phyloP scores from a whole-genome alignment of 306 rosid species.

The Cucurbita ficifolia region DNA sequence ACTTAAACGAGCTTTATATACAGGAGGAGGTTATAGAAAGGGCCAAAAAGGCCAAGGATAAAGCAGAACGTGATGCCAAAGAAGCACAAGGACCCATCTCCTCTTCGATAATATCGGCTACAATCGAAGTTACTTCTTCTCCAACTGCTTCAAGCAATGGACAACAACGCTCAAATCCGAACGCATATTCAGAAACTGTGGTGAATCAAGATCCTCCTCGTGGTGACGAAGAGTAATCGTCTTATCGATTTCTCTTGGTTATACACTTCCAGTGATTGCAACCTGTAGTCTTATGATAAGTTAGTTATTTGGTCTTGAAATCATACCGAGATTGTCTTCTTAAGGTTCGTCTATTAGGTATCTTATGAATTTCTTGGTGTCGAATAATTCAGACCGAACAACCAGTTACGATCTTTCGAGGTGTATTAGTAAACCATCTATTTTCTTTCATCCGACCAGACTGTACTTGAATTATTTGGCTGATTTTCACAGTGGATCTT shows the following conservation, averaged over 20 bases:
- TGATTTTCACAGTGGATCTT: too few relatives aligned
- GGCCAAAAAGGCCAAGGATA: constrained; percentile 70
- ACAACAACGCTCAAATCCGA: not conserved
- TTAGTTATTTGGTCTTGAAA: not conserved
- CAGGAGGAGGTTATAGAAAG: constrained; percentile 83
- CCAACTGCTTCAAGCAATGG: not conserved
- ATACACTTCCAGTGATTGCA: not conserved
- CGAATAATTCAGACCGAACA: not conserved
- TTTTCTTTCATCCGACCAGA: too few relatives aligned
- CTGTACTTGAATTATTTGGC: too few relatives aligned
- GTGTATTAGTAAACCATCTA: too few relatives aligned
- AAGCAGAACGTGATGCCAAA: constrained; percentile 61
- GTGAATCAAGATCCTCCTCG: not conserved
- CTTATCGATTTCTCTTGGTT: not conserved
- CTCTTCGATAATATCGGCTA: not conserved
- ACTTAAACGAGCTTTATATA: constrained; percentile 1
- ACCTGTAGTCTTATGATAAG: not conserved
- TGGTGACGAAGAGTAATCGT: not conserved
- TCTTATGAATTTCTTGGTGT: not conserved
- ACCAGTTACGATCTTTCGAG: not conserved
- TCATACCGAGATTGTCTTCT: not conserved
- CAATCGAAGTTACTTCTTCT: not conserved
- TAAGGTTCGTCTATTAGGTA: not conserved
- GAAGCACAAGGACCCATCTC: constrained; percentile 41
- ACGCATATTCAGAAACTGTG: not conserved